Evolutionary conservation across 805 yeast genomes (phyloP).

Genomic region (Lipomyces sp.): DNA sequence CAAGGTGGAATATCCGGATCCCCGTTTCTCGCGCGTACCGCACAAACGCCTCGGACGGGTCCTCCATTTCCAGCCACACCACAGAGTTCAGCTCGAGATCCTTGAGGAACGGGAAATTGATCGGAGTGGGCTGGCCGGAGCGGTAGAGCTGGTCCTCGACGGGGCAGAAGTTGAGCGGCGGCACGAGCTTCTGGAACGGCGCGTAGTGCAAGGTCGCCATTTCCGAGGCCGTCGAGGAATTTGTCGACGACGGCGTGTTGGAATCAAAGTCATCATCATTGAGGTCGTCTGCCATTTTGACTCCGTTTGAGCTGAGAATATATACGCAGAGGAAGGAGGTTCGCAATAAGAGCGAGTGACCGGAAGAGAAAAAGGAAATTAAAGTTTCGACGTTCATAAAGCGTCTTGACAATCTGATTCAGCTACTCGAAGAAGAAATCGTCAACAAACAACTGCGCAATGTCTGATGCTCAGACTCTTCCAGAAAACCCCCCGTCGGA

Average conservation of each 20-base stretch:
- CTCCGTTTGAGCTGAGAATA: too few species aligned
- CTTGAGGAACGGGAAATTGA: constrained; percentile 80
- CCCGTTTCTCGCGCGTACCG: constrained; percentile 72
- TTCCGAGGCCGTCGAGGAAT: constrained; percentile 24
- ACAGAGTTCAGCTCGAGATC: constrained; percentile 73
- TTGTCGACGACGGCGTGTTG: constrained; percentile 28
- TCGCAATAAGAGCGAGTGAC: too few species aligned
- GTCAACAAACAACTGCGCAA: too few species aligned
- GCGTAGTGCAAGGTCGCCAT: constrained; percentile 44
- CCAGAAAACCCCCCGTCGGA: not conserved
- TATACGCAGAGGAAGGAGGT: too few species aligned
- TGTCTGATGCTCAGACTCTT: too few species aligned
- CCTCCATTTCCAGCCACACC: constrained; percentile 93
- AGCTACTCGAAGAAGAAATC: too few species aligned
- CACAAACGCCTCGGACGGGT: constrained; percentile 83
- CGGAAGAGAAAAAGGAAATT: too few species aligned
- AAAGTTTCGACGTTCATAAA: not conserved
- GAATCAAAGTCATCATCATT: constrained; percentile 30
- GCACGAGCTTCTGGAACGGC: constrained; percentile 70
- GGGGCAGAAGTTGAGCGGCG: constrained; percentile 93
- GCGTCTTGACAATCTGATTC: too few species aligned
- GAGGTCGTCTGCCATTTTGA: constrained; percentile 21
- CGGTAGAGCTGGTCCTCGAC: constrained; percentile 85
- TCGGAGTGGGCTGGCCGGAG: constrained; percentile 92
- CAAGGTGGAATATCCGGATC: constrained; percentile 78